Evolutionary conservation across 148 eudicot species (phyloP).

Genomic region (Amaranthus hypochondriacus): DNA sequence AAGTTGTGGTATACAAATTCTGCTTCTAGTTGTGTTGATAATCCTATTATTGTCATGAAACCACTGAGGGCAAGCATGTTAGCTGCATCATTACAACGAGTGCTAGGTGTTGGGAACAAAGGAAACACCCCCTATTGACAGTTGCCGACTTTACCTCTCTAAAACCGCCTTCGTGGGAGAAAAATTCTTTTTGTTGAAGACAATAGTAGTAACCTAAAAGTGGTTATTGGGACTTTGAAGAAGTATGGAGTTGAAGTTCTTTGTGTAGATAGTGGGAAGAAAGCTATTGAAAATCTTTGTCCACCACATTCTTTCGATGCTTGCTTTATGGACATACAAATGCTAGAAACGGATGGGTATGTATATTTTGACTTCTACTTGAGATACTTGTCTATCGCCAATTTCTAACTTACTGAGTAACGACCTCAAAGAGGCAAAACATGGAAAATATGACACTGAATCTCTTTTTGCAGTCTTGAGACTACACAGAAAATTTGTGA

Average conservation of each 20-base stretch:
- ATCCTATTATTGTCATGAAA: constrained; percentile 60
- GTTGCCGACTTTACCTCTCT: constrained; percentile 40
- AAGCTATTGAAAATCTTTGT: constrained; percentile 53
- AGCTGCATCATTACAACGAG: constrained; percentile 77
- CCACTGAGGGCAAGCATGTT: constrained; percentile 85
- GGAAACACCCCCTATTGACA: constrained; percentile 46
- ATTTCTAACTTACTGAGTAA: neutral
- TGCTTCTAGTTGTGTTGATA: constrained; percentile 25
- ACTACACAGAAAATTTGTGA: constrained; percentile 72
- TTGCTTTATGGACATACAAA: constrained; percentile 98
- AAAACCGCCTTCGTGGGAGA: constrained; percentile 65
- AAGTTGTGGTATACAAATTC: constrained; percentile 27
- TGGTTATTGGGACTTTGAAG: constrained; percentile 81
- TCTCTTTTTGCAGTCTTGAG: constrained; percentile 67
- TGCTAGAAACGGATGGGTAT: constrained; percentile 99
- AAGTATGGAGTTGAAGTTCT: constrained; percentile 94
- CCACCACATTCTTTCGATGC: constrained; percentile 84
- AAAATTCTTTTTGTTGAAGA: constrained; percentile 91
- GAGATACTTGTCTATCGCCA: neutral
- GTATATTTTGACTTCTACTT: constrained; percentile 10
- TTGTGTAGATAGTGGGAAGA: constrained; percentile 72
- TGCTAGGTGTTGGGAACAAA: constrained; percentile 67
- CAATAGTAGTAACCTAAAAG: constrained; percentile 71
- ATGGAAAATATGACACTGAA: too few species aligned
- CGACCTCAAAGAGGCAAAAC: too few species aligned